These are phyloP conservation scores for Blastobotrys aristatus DNA, from an alignment of 1,139 yeast species.

Conservation along the genomic window DNA sequence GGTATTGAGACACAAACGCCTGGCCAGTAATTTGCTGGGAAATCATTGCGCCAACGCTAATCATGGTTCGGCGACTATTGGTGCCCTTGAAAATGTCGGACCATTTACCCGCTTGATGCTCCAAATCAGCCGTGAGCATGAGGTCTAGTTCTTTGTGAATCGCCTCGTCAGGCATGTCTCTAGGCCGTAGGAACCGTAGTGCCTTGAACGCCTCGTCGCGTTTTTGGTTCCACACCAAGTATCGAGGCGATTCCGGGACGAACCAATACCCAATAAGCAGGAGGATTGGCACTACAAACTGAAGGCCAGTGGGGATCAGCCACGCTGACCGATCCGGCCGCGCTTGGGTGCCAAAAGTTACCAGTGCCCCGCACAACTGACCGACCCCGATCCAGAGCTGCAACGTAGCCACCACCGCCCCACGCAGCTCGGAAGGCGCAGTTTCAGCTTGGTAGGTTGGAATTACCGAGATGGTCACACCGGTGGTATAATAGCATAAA, in stretches of 20 bases:
- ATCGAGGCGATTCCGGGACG: slow-evolving; percentile 10
- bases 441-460: background rate
- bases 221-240: slow-evolving; percentile 13
- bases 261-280: slow-evolving; percentile 5
- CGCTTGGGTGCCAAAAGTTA: background rate
- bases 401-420: background rate
- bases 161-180: background rate
- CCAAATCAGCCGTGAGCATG: slow-evolving; percentile 8
- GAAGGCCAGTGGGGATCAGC: background rate
- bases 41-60: slow-evolving; percentile 14
- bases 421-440: background rate
- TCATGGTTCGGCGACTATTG: slow-evolving; percentile 11
- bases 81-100: slow-evolving; percentile 11
- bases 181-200: background rate
- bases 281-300: slow-evolving; percentile 9
- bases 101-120: slow-evolving; percentile 5
- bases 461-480: background rate
- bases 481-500: background rate
- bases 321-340: background rate
- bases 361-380: background rate
- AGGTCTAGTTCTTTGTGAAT: slow-evolving; percentile 12
- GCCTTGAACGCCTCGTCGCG: slow-evolving; percentile 15
- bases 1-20: slow-evolving; percentile 13
- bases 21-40: slow-evolving; percentile 16
- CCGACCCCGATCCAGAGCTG: slow-evolving; percentile 1